Conservation (phyloP, 306 rosid species). For the Casuarina glauca region DNA sequence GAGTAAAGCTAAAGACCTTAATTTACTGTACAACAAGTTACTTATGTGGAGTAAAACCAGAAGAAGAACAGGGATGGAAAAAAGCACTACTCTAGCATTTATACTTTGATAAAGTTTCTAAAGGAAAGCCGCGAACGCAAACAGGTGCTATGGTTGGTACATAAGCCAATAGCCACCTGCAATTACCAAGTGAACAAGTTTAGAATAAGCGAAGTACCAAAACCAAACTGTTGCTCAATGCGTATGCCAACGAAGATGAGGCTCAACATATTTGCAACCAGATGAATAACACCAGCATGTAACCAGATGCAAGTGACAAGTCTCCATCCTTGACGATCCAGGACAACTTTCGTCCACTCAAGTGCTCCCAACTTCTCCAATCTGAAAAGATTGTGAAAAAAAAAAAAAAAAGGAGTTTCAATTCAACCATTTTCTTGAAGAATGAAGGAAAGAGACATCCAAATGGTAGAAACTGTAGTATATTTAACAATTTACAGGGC, state of each 20-base stretch:
- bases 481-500: too few species aligned
- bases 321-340: slow-evolving; percentile 78
- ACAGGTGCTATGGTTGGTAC: too few species aligned
- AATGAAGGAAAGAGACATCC: not conserved
- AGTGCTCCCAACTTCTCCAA: slow-evolving; percentile 83
- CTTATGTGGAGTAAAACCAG: not conserved
- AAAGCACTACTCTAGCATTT: too few species aligned
- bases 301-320: slow-evolving; percentile 85
- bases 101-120: too few species aligned
- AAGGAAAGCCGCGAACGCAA: too few species aligned
- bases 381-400: slow-evolving; percentile 32
- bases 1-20: not conserved
- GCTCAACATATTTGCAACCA: slow-evolving; percentile 75
- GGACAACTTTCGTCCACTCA: slow-evolving; percentile 52
- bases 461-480: not conserved
- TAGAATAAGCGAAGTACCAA: slow-evolving; percentile 47
- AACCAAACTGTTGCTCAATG: slow-evolving; percentile 87
- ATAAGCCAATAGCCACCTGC: too few species aligned
- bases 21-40: not conserved
- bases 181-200: too few species aligned
- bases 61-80: too few species aligned
- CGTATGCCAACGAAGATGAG: slow-evolving; percentile 82
- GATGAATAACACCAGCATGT: slow-evolving; percentile 85
- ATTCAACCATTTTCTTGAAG: not conserved
- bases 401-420: slow-evolving; percentile 1